Evolutionary conservation across 2,329 filamentous ascomycete genomes (phyloP).

Genomic region (Chalaropsis thielavioides): DNA sequence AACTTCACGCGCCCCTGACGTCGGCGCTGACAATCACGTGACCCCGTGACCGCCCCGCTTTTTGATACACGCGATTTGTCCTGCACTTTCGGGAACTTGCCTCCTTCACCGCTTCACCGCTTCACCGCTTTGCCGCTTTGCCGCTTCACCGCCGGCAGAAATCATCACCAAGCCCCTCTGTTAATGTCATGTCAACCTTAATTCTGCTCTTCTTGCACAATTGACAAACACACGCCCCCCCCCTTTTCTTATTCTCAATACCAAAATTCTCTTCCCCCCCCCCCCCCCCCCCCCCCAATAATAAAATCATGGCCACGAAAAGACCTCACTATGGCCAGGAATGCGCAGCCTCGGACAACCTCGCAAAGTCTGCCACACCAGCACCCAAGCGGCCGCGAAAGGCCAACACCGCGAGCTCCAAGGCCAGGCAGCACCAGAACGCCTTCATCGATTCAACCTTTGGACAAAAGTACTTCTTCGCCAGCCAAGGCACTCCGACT

Average conservation of each 20-base stretch:
- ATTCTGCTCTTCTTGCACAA: background rate
- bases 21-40: background rate
- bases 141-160: background rate
- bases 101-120: background rate
- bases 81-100: background rate
- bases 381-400: constrained; percentile 11
- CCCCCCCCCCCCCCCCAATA: background rate
- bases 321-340: constrained; percentile 6
- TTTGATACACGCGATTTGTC: background rate
- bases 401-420: constrained; percentile 26
- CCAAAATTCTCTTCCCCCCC: background rate
- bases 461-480: constrained; percentile 59
- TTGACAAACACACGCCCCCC: background rate
- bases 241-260: background rate
- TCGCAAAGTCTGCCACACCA: background rate
- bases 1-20: background rate
- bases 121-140: too few relatives aligned
- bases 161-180: background rate
- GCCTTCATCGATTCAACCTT: constrained; percentile 46
- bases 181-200: background rate
- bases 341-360: background rate
- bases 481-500: constrained; percentile 39
- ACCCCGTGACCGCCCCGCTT: background rate
- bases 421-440: constrained; percentile 30
- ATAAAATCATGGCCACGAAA: constrained; percentile 12